phyloP scores from a whole-genome alignment of 1,284 basidiomycete genomes.

The Ceratobasidium papillatum region DNA sequence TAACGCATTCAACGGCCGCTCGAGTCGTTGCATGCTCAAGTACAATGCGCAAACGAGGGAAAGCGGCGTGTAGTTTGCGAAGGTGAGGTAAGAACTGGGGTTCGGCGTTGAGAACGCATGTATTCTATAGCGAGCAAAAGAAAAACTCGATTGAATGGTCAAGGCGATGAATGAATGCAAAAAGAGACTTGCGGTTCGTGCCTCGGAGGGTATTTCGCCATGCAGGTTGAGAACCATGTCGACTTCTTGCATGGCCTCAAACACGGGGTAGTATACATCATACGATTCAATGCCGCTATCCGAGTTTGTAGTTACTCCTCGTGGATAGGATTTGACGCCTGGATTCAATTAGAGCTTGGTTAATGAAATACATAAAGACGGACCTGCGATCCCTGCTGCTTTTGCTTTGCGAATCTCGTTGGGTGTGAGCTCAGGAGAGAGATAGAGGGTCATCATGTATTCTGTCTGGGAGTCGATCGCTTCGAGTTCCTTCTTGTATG shows the following conservation, averaged over 20 bases:
- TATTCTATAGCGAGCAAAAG: slow-evolving; percentile 67
- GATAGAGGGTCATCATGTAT: slow-evolving; percentile 96
- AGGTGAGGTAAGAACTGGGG: slow-evolving; percentile 90
- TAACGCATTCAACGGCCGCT: slow-evolving; percentile 92
- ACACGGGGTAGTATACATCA: slow-evolving; percentile 92
- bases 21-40: slow-evolving; percentile 99
- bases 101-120: slow-evolving; percentile 95
- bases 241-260: slow-evolving; percentile 92
- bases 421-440: slow-evolving; percentile 89
- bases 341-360: slow-evolving; percentile 42
- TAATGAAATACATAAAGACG: slow-evolving; percentile 35
- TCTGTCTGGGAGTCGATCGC: slow-evolving; percentile 80
- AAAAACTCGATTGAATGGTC: slow-evolving; percentile 5
- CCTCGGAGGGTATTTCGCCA: slow-evolving; percentile 95
- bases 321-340: slow-evolving; percentile 98
- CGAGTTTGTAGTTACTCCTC: slow-evolving; percentile 98
- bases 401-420: slow-evolving; percentile 91
- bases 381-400: slow-evolving; percentile 81
- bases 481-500: slow-evolving; percentile 81
- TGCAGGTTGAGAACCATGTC: slow-evolving; percentile 97
- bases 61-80: slow-evolving; percentile 79
- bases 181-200: slow-evolving; percentile 65
- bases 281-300: slow-evolving; percentile 98
- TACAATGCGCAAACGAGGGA: slow-evolving; percentile 95
- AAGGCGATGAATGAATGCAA: not conserved